These are phyloP conservation scores for Breviolum minutum DNA, from an alignment of 73 alveolate species.

Conservation along the genomic window DNA sequence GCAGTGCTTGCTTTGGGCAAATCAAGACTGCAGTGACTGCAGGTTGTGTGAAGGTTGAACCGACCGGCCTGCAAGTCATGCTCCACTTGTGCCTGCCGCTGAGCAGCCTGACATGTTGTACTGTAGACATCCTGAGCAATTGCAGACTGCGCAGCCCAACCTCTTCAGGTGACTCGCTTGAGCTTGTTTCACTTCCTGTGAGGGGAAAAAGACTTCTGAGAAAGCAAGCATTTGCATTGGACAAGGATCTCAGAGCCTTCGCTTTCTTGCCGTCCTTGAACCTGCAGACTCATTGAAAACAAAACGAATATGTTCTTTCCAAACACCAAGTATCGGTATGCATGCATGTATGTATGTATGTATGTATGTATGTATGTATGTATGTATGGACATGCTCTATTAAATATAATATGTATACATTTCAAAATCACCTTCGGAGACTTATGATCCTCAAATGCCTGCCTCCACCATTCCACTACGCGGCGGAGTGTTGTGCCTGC, in stretches of 20 bases:
- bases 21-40: background rate
- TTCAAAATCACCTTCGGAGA: no score
- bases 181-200: constrained; percentile 73
- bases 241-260: background rate
- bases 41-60: background rate
- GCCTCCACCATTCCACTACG: background rate
- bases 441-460: no score
- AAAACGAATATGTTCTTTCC: no score
- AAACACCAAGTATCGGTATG: background rate
- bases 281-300: background rate
- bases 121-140: background rate
- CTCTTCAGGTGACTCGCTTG: constrained; percentile 85
- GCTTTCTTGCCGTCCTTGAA: background rate
- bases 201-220: no score
- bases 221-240: background rate
- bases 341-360: background rate
- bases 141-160: background rate
- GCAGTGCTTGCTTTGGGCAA: background rate
- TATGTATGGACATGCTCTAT: no score
- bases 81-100: constrained; percentile 46
- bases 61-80: constrained; percentile 24
- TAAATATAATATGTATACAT: no score
- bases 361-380: background rate
- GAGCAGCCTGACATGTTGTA: constrained; percentile 18
- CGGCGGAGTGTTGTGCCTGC: background rate